Conservation (phyloP, 2,329 filamentous ascomycete species). For the Paecilomyces sp. region DNA sequence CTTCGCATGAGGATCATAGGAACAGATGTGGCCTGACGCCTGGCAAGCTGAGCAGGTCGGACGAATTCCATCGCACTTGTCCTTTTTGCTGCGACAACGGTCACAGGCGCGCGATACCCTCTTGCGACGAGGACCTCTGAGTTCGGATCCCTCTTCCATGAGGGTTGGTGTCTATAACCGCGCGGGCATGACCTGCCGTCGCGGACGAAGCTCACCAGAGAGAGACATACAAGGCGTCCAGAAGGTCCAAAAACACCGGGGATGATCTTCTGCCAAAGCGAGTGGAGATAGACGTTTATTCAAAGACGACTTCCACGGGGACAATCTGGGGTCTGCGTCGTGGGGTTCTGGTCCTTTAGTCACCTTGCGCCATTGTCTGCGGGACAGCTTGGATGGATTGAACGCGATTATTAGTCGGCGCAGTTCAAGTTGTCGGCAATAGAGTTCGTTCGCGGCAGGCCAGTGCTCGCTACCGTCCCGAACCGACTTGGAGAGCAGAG, state of each 20-base stretch:
- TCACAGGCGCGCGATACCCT: constrained; percentile 41
- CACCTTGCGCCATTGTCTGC: not conserved
- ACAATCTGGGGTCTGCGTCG: not conserved
- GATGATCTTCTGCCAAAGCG: no score
- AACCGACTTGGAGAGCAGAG: not conserved
- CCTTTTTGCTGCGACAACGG: constrained; percentile 39
- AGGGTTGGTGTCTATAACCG: constrained; percentile 14
- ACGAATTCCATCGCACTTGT: constrained; percentile 38
- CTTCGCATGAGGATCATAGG: constrained; percentile 38
- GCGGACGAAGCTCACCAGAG: not conserved
- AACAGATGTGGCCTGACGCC: constrained; percentile 32
- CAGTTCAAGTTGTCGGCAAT: not conserved
- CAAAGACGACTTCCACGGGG: not conserved
- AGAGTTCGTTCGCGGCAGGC: not conserved
- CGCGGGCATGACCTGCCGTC: constrained; percentile 18
- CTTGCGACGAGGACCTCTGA: constrained; percentile 33
- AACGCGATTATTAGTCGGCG: no score
- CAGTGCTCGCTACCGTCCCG: not conserved
- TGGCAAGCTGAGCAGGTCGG: constrained; percentile 37
- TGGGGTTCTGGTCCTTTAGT: not conserved
- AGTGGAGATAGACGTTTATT: not conserved
- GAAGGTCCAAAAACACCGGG: no score
- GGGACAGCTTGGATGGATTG: not conserved
- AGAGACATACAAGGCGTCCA: not conserved
- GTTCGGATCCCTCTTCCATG: constrained; percentile 33